phyloP scores from a whole-genome alignment of 805 yeast genomes.

The Kurtzmaniella fragi region DNA sequence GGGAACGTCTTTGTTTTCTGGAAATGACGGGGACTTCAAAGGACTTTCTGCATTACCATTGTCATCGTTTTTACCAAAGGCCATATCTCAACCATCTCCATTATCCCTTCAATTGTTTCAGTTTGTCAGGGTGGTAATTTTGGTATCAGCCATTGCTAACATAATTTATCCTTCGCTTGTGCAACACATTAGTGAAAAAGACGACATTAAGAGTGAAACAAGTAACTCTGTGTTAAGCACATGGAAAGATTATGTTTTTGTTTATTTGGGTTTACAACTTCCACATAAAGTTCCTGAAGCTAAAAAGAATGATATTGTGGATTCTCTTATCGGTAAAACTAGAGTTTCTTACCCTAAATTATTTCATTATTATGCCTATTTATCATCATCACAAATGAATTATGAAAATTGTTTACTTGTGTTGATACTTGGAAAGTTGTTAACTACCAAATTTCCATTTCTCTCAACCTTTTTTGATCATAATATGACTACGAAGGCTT shows the following conservation, averaged over 20 bases:
- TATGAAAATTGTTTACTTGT: slow-evolving; percentile 31
- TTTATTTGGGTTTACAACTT: slow-evolving; percentile 22
- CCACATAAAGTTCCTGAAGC: slow-evolving; percentile 16
- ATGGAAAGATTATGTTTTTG: slow-evolving; percentile 10
- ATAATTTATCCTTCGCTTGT: slow-evolving; percentile 8
- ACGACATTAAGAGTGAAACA: background rate
- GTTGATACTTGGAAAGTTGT: slow-evolving; percentile 22
- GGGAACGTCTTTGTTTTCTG: slow-evolving; percentile 57
- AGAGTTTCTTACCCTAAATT: slow-evolving; percentile 11
- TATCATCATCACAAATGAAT: slow-evolving; percentile 22
- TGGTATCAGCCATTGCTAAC: slow-evolving; percentile 14
- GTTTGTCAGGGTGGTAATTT: slow-evolving; percentile 17
- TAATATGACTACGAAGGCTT: slow-evolving; percentile 20
- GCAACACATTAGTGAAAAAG: background rate
- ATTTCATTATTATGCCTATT: slow-evolving; percentile 20
- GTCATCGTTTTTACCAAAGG: slow-evolving; percentile 13
- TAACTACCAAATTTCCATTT: slow-evolving; percentile 16
- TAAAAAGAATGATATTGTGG: slow-evolving; percentile 11
- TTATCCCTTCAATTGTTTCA: slow-evolving; percentile 17
- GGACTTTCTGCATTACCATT: slow-evolving; percentile 46
- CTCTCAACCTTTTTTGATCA: slow-evolving; percentile 15
- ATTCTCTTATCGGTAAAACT: slow-evolving; percentile 12
- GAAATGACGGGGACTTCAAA: slow-evolving; percentile 37
- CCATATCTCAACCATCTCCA: slow-evolving; percentile 16
- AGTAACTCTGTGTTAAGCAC: background rate